Percentiles rank a stretch among this genome's conserved stretches.
Conservation (phyloP, 371 early-diverging fungal genomes). For the Catenaria anguillulae region DNA sequence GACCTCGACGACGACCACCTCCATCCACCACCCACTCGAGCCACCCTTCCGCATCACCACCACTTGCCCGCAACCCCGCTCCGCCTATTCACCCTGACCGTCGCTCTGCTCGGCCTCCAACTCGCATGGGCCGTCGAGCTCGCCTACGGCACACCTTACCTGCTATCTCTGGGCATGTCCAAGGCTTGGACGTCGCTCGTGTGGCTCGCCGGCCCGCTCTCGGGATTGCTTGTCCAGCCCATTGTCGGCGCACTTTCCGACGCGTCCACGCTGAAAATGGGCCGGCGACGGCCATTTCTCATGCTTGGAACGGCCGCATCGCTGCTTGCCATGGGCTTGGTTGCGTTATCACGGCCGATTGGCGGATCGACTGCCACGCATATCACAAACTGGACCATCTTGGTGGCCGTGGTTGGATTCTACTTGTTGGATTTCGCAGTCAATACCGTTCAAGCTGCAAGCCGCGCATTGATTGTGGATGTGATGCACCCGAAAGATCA, state of each 20-base stretch:
- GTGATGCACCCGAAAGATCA: conserved; percentile 62
- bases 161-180: conserved; percentile 66
- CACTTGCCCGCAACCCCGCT: not conserved
- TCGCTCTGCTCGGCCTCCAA: conserved; percentile 17
- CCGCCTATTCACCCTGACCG: conserved; percentile 7
- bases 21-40: no score
- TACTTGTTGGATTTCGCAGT: conserved; percentile 82
- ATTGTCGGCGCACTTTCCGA: conserved; percentile 56
- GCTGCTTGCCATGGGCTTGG: conserved; percentile 40
- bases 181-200: conserved; percentile 75
- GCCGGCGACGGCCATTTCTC: conserved; percentile 59
- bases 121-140: conserved; percentile 30
- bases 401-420: conserved; percentile 46
- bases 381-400: not conserved
- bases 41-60: no score
- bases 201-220: conserved; percentile 94
- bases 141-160: conserved; percentile 67
- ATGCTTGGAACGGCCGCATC: conserved; percentile 49
- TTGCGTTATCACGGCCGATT: conserved; percentile 72
- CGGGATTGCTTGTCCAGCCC: conserved; percentile 72
- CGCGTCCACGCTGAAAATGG: conserved; percentile 43
- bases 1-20: no score
- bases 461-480: conserved; percentile 78
- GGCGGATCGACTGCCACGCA: conserved; percentile 8
- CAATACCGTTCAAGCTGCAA: conserved; percentile 57